Evolutionary conservation across 805 yeast species (phyloP), one percentile per base, ranked within the genome.

Genomic region (Ogataea ganodermae): DNA sequence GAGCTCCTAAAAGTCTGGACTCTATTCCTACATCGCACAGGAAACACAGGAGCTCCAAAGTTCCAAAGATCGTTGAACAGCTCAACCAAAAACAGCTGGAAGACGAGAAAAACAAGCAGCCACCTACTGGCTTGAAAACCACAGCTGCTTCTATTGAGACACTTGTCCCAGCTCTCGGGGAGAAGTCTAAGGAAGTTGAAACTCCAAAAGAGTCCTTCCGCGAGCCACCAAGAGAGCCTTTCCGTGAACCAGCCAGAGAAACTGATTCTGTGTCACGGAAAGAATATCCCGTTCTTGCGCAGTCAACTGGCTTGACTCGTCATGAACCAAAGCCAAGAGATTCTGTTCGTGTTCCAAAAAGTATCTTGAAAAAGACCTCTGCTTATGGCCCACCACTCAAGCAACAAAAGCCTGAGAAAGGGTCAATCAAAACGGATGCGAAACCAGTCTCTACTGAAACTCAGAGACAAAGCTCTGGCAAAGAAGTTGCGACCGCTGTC

Each of bases 1-100:
- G 33, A 30, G 33, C 33, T 30, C 33, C 33, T n/a, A 30, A 30
- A 16, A 30, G 33, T 18, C 16, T 30, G 18, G 33, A 30, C 33
- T 30, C 33, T 30, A n/a, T n/a, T 30, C 6, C 33, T 12, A 9
- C 17, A 6, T 30, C 33, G 18, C 13, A n/a, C 18, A 12, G 33
- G 16, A 30, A n/a, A 3, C 17, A 30, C n/a, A 12, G 14, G 33
- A 30, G 17, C 33, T 30, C 33, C 33, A 30, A 30, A n/a, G 33
- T 30, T 8, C n/a, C 17, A 3, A 7, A 30, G 18, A 30, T 30
- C 3, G 33, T 30, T 30, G 33, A 30, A 30, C n/a, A 30, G 16
- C 17, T 30, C 17, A 30, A 30, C 18, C 33, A 30, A 14, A 16
- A 30, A n/a, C 33, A 30, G 17, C 4, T n/a, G 4, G 33, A n/a